Base-by-base conservation (phyloP, 2,329 filamentous ascomycete genomes). In the Apiospora saccharicola region DNA sequence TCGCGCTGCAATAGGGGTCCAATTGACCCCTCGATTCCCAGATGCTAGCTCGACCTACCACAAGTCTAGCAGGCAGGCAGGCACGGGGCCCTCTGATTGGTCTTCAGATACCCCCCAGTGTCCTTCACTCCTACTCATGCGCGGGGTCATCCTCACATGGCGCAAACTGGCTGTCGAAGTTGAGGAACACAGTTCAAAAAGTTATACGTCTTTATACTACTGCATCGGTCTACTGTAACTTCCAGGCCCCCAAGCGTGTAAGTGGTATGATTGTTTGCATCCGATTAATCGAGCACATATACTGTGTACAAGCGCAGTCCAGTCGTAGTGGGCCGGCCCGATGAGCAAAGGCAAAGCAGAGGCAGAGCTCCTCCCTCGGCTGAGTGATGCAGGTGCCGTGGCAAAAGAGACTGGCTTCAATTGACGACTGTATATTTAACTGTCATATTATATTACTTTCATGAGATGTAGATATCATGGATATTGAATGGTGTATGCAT, bases 11-110 rank as follows among this genome's bases (percentile, higher is more conserved):
- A 64, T 64, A 64, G 57, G 57, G 57, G 57, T 64, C 57, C 57
- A 64, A 41, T 64, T 64, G 57, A 64, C 57, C 57, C 57, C 57
- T 64, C 57, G 34, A 64, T 57, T 34, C 14, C 53, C 13, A 34
- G 57, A n/a, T 41, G 57, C 34, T 41, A 64, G 34, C 34, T 64
- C n/a, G n/a, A 22, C 16, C 44, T 22, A 22, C 44, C 44, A 22
- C 44, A 47, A 47, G 46, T 49, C 22, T 22, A 49, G 46, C 12
- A 64, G 19, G 57, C 57, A 64, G n/a, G 46, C 12, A 64, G 19
- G 57, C 57, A 64, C 57, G 57, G 57, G 57, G 34, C 57, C 16
- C 34, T 64, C 57, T 64, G 34, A 64, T 64, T 64, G 57, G 57
- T 6, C 34, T 64, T n/a, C 5, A 64, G 14, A 41, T n/a, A 41